Percentiles rank a stretch among this genome's conserved stretches.
Evolutionary conservation across 2,329 filamentous ascomycete species (phyloP).

Genomic region (Fusarium torreyae): DNA sequence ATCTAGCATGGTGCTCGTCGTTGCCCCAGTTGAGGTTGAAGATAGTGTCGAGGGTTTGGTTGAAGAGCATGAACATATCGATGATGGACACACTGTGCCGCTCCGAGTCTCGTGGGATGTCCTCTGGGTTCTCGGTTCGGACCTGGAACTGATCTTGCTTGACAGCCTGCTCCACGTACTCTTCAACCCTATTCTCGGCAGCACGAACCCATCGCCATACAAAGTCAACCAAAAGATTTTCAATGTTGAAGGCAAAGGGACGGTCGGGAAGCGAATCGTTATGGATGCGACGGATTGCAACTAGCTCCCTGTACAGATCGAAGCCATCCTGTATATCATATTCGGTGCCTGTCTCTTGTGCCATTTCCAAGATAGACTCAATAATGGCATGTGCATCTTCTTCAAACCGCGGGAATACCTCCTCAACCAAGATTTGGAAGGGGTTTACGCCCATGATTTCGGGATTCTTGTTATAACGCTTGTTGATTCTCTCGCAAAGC

Average conservation of each 20-base stretch:
- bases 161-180: conserved; percentile 91
- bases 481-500: conserved; percentile 89
- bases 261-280: conserved; percentile 78
- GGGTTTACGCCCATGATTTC: conserved; percentile 84
- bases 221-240: conserved; percentile 88
- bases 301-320: conserved; percentile 89
- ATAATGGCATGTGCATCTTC: conserved; percentile 90
- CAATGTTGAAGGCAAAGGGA: conserved; percentile 89
- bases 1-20: conserved; percentile 92
- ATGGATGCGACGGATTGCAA: conserved; percentile 87
- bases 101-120: conserved; percentile 81
- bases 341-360: conserved; percentile 78
- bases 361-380: conserved; percentile 81
- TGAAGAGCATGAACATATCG: conserved; percentile 94
- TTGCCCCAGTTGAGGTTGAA: conserved; percentile 92
- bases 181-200: conserved; percentile 83
- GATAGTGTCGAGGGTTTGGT: conserved; percentile 90
- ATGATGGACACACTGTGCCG: conserved; percentile 94
- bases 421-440: conserved; percentile 80
- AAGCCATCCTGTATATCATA: conserved; percentile 94
- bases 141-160: conserved; percentile 91
- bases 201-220: conserved; percentile 95
- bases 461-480: conserved; percentile 89
- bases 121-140: conserved; percentile 73
- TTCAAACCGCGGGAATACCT: conserved; percentile 91